Evolutionary conservation across 192 early-diverging fungal genomes (phyloP), one percentile per base, ranked within the genome.

Genomic region (Coemansia sp.): DNA sequence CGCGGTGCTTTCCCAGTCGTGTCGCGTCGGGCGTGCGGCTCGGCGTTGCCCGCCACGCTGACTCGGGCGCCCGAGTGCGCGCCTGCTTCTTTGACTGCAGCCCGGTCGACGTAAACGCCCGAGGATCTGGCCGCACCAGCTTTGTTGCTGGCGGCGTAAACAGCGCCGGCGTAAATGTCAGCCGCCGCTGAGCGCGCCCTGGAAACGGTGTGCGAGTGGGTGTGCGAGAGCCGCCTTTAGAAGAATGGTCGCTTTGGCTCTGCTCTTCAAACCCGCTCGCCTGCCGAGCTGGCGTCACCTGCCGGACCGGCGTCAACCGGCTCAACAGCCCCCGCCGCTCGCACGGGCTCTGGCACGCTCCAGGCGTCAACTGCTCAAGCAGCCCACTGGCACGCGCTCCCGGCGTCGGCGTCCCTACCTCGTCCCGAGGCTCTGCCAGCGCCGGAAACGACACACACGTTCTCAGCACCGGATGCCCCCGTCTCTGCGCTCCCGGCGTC

Each of bases 91-190:
- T 76, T 14, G 82, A 77, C 63, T 76, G 69, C 41, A 84, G 57
- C 23, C 82, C 82, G 0, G 82, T 74, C 7, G 82, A 84, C 48
- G 67, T 55, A 39, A 84, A 84, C 17, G 60, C 82, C 2, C 72
- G 72, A 0, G 82, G 77, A 62, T 76, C 74, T 10, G 82, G 82
- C 39, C 74, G 67, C 43, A 84, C 77, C 21, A 84, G 77, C 69
- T 77, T 84, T 11, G 82, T 72, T 8, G 77, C 70, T 10, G 67
- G 80, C 43, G 82, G 82, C 19, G 82, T 84, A 60, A 84, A 84
- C 58, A 84, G 45, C 14, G 70, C 24, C 45, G 63, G 76, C 35
- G 71, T 67, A 23, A 79, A 79, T 19, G 71, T 67, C 53, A 79
- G 68, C 39, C 75, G 65, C 62, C 76, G 67, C 47, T 64, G 68